These are phyloP conservation scores for Erythrophleum fordii DNA, from an alignment of 306 rosid species.

Conservation along the genomic window DNA sequence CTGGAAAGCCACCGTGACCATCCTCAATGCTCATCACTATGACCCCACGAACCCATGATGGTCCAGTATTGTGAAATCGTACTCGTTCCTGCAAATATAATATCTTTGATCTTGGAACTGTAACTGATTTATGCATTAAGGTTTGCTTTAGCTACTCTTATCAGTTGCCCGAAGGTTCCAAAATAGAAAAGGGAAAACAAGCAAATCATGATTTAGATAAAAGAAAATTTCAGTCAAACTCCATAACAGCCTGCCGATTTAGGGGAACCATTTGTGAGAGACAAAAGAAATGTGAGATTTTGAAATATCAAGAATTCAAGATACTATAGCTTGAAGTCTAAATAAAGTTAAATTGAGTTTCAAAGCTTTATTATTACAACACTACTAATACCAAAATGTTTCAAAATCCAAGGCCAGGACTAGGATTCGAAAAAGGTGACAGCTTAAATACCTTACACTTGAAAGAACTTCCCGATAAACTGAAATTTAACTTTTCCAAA, in stretches of 20 bases:
- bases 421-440: neutral
- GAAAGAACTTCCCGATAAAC: neutral
- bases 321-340: neutral
- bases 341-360: neutral
- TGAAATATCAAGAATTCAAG: slow-evolving; percentile 2
- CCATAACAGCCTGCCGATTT: neutral
- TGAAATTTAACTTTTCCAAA: neutral
- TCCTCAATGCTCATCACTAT: slow-evolving; percentile 96
- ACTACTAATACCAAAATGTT: neutral
- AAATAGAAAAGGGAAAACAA: neutral
- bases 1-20: slow-evolving; percentile 73
- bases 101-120: slow-evolving; percentile 23
- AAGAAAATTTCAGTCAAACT: neutral
- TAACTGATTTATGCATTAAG: slow-evolving; percentile 12
- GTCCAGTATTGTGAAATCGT: slow-evolving; percentile 80
- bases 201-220: slow-evolving; percentile 12
- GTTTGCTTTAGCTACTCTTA: neutral
- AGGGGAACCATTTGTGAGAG: neutral
- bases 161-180: neutral
- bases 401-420: neutral
- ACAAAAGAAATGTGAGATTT: neutral
- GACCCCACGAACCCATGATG: slow-evolving; percentile 64
- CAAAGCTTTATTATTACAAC: neutral
- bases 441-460: neutral
- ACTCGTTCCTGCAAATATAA: slow-evolving; percentile 61